Conservation (phyloP, 257 asterid genomes). For the Solanum chaucha region DNA sequence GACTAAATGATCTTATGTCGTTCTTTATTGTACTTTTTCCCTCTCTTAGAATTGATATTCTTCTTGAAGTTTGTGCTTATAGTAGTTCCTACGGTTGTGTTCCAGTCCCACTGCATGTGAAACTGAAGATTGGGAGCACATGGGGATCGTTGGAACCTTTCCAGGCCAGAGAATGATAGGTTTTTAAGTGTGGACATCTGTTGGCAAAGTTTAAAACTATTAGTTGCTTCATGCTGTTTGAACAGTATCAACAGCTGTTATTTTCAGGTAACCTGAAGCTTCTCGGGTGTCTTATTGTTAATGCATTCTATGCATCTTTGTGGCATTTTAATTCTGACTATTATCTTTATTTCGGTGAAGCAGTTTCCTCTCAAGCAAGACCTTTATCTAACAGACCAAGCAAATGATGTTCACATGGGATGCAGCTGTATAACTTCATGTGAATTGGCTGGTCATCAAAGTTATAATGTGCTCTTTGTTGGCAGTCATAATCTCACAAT, state of each 20-base stretch:
- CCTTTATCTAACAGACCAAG: too few species aligned
- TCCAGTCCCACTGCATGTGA: slow-evolving; percentile 89
- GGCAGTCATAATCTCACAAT: too few species aligned
- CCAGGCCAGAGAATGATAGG: slow-evolving; percentile 18
- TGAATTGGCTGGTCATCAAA: too few species aligned
- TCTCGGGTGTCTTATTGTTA: too few species aligned
- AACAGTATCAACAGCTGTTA: not conserved
- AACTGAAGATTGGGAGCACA: slow-evolving; percentile 77
- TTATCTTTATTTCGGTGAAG: too few species aligned
- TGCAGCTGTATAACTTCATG: too few species aligned
- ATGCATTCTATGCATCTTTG: too few species aligned
- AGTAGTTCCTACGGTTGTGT: not conserved
- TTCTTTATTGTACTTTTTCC: not conserved
- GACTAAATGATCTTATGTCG: not conserved
- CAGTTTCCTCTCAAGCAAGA: too few species aligned
- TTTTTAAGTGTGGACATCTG: not conserved
- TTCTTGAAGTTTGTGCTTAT: not conserved
- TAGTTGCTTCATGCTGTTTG: not conserved
- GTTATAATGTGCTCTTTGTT: too few species aligned
- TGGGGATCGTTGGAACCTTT: slow-evolving; percentile 93
- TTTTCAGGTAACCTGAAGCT: not conserved
- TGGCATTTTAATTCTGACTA: too few species aligned
- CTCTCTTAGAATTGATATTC: not conserved
- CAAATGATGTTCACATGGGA: too few species aligned
- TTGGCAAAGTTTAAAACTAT: not conserved